phyloP scores from a whole-genome alignment of 768 basidiomycete species.

The Boletus rufocinnamomeus region DNA sequence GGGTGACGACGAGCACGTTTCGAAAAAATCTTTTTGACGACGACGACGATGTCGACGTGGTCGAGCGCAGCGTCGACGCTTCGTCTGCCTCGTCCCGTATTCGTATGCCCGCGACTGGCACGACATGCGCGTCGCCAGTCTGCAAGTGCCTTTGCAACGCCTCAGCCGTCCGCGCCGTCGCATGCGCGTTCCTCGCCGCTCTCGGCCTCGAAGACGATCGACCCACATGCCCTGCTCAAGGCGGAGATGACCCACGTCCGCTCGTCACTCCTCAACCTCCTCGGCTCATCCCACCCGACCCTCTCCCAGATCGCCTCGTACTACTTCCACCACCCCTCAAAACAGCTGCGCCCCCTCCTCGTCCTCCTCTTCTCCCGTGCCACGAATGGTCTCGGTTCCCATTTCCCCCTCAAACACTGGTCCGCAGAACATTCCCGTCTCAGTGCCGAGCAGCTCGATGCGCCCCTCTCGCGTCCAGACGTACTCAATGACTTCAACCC shows the following conservation, averaged over 20 bases:
- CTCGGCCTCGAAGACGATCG: conserved; percentile 34
- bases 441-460: conserved; percentile 64
- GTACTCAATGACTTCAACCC: conserved; percentile 93
- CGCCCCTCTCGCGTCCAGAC: conserved; percentile 74
- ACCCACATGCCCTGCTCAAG: conserved; percentile 72
- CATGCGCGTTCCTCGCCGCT: conserved; percentile 20
- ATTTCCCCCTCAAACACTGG: conserved; percentile 63
- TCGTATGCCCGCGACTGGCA: conserved; percentile 4
- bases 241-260: conserved; percentile 74
- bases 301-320: conserved; percentile 87
- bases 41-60: conserved; percentile 24
- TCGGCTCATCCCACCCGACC: conserved; percentile 87
- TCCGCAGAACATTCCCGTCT: conserved; percentile 60
- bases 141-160: conserved; percentile 43
- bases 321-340: conserved; percentile 88
- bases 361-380: conserved; percentile 90
- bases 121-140: conserved; percentile 39
- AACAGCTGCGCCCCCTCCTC: conserved; percentile 87
- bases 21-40: conserved; percentile 1
- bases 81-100: conserved; percentile 16
- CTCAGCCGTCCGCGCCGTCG: conserved; percentile 14
- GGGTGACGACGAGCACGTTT: neutral
- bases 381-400: conserved; percentile 82
- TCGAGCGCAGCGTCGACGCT: conserved; percentile 17
- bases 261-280: conserved; percentile 68